These are phyloP conservation scores for Pochonia chlamydosporia DNA, from an alignment of 2,329 filamentous ascomycete species.

Conservation along the genomic window DNA sequence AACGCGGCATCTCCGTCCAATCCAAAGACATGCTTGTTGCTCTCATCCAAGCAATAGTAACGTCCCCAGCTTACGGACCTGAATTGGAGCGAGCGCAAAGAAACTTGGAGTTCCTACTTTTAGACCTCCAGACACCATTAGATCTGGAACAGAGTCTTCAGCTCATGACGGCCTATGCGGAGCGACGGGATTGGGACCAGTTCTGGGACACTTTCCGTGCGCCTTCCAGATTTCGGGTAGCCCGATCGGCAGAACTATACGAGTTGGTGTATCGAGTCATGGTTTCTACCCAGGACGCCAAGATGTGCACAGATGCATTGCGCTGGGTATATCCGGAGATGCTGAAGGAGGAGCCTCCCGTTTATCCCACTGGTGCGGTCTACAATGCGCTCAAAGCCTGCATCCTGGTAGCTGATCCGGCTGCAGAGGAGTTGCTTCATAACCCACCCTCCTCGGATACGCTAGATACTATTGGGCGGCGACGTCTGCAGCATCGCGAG, in stretches of 20 bases:
- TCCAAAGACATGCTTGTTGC: constrained; percentile 42
- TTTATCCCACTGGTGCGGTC: constrained; percentile 39
- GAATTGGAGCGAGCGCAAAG: constrained; percentile 33
- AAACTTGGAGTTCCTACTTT: constrained; percentile 40
- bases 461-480: constrained; percentile 11
- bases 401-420: constrained; percentile 48
- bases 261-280: constrained; percentile 44
- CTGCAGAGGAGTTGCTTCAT: constrained; percentile 29
- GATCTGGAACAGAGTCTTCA: constrained; percentile 32
- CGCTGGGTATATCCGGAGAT: constrained; percentile 56
- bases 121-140: constrained; percentile 29
- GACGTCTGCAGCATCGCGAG: constrained; percentile 23
- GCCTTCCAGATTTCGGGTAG: constrained; percentile 41
- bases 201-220: constrained; percentile 59
- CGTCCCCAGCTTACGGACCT: constrained; percentile 22
- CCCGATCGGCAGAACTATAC: constrained; percentile 51
- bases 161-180: constrained; percentile 41
- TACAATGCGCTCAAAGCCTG: constrained; percentile 46
- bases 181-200: constrained; percentile 42
- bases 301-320: constrained; percentile 39
- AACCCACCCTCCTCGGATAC: constrained; percentile 9
- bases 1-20: constrained; percentile 37
- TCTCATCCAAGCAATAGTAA: constrained; percentile 35
- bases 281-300: constrained; percentile 35
- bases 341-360: constrained; percentile 44